These are phyloP conservation scores for Fusarium subglutinans DNA, from an alignment of 2,329 filamentous ascomycete genomes.

Conservation along the genomic window DNA sequence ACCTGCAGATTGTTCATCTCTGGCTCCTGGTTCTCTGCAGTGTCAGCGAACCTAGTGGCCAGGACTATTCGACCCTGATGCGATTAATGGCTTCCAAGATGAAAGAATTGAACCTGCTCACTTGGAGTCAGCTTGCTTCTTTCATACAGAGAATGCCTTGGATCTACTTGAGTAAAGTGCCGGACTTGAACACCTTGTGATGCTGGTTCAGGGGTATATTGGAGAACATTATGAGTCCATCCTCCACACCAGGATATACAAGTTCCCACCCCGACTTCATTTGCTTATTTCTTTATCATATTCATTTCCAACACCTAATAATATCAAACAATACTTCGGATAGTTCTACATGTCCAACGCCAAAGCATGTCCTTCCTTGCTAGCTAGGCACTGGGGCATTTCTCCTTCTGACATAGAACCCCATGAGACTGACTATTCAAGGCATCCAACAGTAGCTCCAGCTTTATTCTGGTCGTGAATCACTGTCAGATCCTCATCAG, in stretches of 20 bases:
- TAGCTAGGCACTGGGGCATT: background rate
- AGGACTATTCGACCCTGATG: background rate
- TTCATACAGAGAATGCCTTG: background rate
- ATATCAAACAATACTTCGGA: background rate
- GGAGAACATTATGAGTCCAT: too few relatives aligned
- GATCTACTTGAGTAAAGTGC: background rate
- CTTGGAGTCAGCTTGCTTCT: background rate
- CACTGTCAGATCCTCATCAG: background rate
- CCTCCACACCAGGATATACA: background rate
- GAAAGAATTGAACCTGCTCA: background rate
- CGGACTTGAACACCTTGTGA: background rate
- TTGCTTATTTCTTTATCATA: too few relatives aligned
- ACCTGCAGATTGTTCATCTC: background rate
- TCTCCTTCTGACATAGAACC: too few relatives aligned
- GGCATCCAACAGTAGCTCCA: background rate
- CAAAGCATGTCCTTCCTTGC: too few relatives aligned
- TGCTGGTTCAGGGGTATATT: background rate
- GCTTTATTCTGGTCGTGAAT: background rate
- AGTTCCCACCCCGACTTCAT: too few relatives aligned
- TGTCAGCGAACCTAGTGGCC: background rate
- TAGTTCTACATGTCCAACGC: too few relatives aligned
- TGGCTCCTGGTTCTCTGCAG: constrained; percentile 14
- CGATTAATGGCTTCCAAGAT: background rate
- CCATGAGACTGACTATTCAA: background rate
- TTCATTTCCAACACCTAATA: rapidly evolving